Base-by-base conservation (phyloP, 2,329 filamentous ascomycete species). In the Ophiocordyceps australis region DNA sequence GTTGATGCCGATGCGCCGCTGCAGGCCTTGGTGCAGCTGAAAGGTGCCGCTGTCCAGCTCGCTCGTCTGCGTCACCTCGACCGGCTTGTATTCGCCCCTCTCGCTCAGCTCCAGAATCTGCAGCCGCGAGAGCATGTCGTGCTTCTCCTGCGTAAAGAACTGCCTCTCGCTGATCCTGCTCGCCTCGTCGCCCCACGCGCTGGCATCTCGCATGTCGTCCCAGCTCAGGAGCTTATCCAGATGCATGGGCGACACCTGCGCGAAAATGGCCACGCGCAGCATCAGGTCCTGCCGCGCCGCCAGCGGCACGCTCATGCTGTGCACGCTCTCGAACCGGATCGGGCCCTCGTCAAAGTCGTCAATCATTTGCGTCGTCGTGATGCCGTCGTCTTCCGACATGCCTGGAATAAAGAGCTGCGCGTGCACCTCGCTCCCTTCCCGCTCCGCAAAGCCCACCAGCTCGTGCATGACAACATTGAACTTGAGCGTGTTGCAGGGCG, bases 391-490 rank as follows among this genome's bases (percentile, higher is more conserved):
- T 33, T 89, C 85, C 1, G 81, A 85, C 9, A 92, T 67, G 7
- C 83, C 83, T 5, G 89, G 82, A 20, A 98, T 74, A 43, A 93
- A 95, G n/a, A 98, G 68, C 50, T 95, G 85, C 2, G 83, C 89
- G 49, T 98, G 89, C 16, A 98, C 83, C 36, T 93, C 78, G 0
- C 81, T 92, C 10, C 89, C 89, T 55, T 98, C 89, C 33, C 86
- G 72, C 52, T 98, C 89, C 1, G 89, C 78, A 38, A 98, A 98
- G 2, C 89, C 89, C 19, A 89, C 57, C 54, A 98, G 69, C 43
- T 95, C 83, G 42, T 92, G 85, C 81, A 98, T 93, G 17, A 95
- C 85, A 5, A 95, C 85, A 41, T 95, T 98, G 55, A 98, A 98
- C 46, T 95, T 98, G 30, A 95, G 57, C 3, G 81, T 94, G 30